Percentiles rank a stretch among this genome's conserved stretches.
These are phyloP conservation scores for Synchytrium microbalum DNA, from an alignment of 371 early-diverging fungal species.

Conservation along the genomic window DNA sequence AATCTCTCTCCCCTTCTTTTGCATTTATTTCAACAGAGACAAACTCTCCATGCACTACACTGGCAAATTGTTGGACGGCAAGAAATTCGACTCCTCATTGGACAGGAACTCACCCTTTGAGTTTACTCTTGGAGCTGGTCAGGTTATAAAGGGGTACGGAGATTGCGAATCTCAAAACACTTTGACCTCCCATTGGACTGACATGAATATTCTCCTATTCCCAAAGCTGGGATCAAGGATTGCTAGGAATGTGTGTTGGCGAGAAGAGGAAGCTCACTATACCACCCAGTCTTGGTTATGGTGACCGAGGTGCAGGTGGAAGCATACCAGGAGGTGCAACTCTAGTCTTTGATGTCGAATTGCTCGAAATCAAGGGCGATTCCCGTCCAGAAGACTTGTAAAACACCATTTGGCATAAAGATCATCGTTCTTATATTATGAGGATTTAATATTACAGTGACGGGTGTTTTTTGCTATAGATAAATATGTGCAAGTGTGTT, in stretches of 20 bases:
- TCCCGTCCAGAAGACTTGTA: not conserved
- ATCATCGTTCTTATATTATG: no score
- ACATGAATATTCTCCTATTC: not conserved
- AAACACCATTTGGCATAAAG: no score
- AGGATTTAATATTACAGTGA: no score
- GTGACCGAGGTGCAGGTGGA: conserved; percentile 38
- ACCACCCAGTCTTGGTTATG: conserved; percentile 48
- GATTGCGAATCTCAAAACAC: conserved; percentile 12
- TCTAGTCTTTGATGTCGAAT: conserved; percentile 43
- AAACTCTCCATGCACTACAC: conserved; percentile 62
- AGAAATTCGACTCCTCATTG: conserved; percentile 68
- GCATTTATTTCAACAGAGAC: conserved; percentile 3
- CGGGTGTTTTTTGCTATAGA: no score
- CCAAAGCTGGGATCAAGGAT: conserved; percentile 73
- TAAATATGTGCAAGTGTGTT: no score
- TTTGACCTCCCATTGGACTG: not conserved
- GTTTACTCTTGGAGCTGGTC: conserved; percentile 52
- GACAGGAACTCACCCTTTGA: conserved; percentile 65
- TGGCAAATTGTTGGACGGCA: conserved; percentile 46
- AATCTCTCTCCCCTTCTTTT: no score
- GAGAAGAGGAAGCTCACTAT: conserved; percentile 76
- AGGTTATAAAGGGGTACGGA: conserved; percentile 25
- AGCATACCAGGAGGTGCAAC: conserved; percentile 40
- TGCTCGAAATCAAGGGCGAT: conserved; percentile 24
- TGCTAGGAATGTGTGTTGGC: conserved; percentile 76